Percentiles rank a stretch among this genome's conserved stretches.
Evolutionary conservation across 768 basidiomycete species (phyloP).

Genomic region (Suillus lakei): DNA sequence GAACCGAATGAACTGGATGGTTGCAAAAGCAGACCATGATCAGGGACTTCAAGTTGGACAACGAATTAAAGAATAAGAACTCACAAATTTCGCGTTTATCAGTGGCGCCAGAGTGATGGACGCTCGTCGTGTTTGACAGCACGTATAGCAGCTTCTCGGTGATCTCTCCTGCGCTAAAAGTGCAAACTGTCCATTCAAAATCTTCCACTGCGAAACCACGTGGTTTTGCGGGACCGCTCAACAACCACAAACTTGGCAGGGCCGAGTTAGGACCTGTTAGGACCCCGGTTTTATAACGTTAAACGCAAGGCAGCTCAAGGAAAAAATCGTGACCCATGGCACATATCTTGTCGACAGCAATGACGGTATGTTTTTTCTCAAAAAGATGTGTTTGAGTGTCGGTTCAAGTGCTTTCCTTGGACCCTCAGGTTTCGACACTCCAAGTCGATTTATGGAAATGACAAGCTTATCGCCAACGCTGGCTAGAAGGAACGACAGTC

Average conservation of each 20-base stretch:
- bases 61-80: background rate
- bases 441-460: background rate
- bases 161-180: background rate
- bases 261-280: background rate
- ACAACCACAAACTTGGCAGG: slow-evolving; percentile 4
- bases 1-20: slow-evolving; percentile 13
- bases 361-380: background rate
- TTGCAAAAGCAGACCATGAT: background rate
- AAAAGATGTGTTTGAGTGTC: background rate
- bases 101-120: slow-evolving; percentile 4
- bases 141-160: background rate
- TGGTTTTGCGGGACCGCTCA: background rate
- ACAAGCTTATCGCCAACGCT: background rate
- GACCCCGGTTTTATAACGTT: background rate
- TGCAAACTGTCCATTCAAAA: background rate
- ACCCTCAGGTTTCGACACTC: background rate
- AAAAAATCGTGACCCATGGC: background rate
- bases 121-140: background rate
- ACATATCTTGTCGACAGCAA: background rate
- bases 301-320: background rate
- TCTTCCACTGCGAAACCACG: background rate
- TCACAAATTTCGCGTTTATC: background rate
- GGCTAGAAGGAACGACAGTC: background rate
- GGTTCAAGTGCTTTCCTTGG: background rate
- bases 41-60: background rate